Conservation (phyloP, 768 basidiomycete species). For the Naganishia antarctica region DNA sequence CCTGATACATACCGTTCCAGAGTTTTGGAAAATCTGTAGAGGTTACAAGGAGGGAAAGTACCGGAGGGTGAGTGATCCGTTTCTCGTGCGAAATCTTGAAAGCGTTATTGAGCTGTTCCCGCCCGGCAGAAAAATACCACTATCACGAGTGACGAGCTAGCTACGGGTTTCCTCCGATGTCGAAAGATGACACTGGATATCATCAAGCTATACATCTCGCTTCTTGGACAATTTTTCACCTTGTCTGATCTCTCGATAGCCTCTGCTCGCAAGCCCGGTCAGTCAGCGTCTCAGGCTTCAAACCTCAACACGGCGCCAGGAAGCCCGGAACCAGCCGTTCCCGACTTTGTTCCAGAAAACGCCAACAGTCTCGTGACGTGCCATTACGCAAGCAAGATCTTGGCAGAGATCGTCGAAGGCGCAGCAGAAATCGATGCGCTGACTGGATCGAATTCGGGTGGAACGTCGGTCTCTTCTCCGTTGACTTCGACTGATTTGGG, state of each 20-base stretch:
- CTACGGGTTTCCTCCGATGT: constrained; percentile 56
- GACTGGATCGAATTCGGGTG: constrained; percentile 67
- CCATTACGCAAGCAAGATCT: constrained; percentile 70
- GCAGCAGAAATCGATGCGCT: constrained; percentile 68
- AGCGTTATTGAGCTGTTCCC: too few species aligned
- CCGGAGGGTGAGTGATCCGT: constrained; percentile 61
- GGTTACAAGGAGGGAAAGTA: constrained; percentile 90
- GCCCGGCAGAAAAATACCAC: background rate
- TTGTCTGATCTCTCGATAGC: constrained; percentile 72
- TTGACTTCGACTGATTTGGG: constrained; percentile 9
- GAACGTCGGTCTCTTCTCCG: constrained; percentile 33
- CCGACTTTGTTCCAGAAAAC: constrained; percentile 54
- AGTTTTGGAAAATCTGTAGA: constrained; percentile 88
- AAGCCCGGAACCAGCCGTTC: constrained; percentile 50
- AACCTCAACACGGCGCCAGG: constrained; percentile 17
- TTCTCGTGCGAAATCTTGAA: constrained; percentile 12
- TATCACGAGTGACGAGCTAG: background rate
- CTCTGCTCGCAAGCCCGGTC: constrained; percentile 51
- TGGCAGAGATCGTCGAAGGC: constrained; percentile 80
- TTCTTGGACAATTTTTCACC: constrained; percentile 78
- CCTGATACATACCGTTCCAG: constrained; percentile 76
- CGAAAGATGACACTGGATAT: constrained; percentile 83
- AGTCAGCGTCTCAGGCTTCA: constrained; percentile 41
- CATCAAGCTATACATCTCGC: constrained; percentile 74
- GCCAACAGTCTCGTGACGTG: constrained; percentile 78